phyloP scores from a whole-genome alignment of 2,329 filamentous ascomycete species.

The Tolypocladium ovalisporum region DNA sequence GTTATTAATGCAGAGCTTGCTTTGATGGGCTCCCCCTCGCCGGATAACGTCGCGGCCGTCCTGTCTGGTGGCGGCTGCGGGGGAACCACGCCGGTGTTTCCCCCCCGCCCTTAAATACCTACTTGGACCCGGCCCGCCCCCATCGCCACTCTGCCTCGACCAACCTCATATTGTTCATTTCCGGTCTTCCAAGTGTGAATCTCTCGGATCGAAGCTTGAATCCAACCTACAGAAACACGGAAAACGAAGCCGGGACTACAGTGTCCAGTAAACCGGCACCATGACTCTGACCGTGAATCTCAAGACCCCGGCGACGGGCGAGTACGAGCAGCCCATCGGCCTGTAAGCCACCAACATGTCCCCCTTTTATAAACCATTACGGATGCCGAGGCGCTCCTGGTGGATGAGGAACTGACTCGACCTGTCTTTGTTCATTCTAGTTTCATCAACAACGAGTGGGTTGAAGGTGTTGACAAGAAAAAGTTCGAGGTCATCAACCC shows the following conservation, averaged over 20 bases:
- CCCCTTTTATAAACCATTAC: not conserved
- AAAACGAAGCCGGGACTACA: not conserved
- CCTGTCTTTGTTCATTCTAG: slow-evolving; percentile 24
- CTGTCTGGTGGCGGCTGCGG: not conserved
- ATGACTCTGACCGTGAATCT: slow-evolving; percentile 48
- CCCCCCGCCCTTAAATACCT: not conserved
- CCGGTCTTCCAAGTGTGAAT: not conserved
- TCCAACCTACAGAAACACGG: not conserved
- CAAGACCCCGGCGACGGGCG: slow-evolving; percentile 55
- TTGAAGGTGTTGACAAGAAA: slow-evolving; percentile 69
- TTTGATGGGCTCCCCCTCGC: not conserved
- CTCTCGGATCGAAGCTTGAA: not conserved
- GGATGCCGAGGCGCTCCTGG: not conserved
- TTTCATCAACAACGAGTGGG: slow-evolving; percentile 91
- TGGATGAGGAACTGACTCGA: not conserved
- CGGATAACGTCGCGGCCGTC: not conserved
- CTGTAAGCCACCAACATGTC: slow-evolving; percentile 33
- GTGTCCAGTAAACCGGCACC: slow-evolving; percentile 6
- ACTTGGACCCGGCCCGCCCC: not conserved
- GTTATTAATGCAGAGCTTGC: not conserved
- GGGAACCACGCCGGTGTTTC: not conserved
- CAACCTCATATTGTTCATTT: not conserved
- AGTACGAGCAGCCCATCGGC: slow-evolving; percentile 48
- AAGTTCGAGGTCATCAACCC: slow-evolving; percentile 92
- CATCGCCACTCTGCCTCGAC: not conserved